Percentiles rank a stretch among this genome's conserved stretches.
Evolutionary conservation across 495 filamentous ascomycete genomes (phyloP).

Genomic region (Hypoxylon lienhwacheense): DNA sequence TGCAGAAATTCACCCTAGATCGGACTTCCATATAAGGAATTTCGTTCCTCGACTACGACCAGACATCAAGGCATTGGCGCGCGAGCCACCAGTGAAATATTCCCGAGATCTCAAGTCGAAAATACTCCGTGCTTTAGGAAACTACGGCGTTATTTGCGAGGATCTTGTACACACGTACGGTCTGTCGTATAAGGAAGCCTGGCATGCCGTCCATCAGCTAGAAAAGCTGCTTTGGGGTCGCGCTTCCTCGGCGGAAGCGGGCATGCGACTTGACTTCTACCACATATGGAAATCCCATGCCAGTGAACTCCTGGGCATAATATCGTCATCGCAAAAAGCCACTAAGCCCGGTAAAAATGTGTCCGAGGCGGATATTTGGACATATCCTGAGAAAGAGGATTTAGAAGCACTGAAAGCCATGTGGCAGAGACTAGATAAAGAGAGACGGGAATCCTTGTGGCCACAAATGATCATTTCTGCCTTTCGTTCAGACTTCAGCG

Average conservation of each 20-base stretch:
- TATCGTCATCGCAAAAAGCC: neutral
- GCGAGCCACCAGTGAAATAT: neutral
- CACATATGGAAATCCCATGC: constrained; percentile 29
- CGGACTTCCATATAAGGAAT: constrained; percentile 9
- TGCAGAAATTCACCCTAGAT: neutral
- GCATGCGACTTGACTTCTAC: constrained; percentile 24
- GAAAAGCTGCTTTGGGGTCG: constrained; percentile 19
- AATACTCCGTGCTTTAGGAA: constrained; percentile 13
- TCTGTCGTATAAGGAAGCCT: constrained; percentile 21
- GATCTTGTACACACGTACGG: constrained; percentile 20
- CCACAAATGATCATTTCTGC: constrained; percentile 55
- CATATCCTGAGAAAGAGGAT: constrained; percentile 28
- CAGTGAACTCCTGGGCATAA: neutral
- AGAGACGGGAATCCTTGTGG: constrained; percentile 50
- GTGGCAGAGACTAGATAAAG: constrained; percentile 45
- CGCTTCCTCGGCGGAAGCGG: constrained; percentile 1
- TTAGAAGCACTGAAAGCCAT: constrained; percentile 42
- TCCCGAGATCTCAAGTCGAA: constrained; percentile 14
- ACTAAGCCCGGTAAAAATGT: neutral
- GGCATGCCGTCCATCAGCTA: constrained; percentile 28
- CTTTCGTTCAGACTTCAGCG: constrained; percentile 49
- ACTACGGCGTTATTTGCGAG: constrained; percentile 2
- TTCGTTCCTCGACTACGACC: neutral
- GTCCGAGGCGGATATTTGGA: neutral
- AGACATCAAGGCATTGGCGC: neutral